phyloP scores from a whole-genome alignment of 1,284 basidiomycete species.

The Ustilago trichophora region DNA sequence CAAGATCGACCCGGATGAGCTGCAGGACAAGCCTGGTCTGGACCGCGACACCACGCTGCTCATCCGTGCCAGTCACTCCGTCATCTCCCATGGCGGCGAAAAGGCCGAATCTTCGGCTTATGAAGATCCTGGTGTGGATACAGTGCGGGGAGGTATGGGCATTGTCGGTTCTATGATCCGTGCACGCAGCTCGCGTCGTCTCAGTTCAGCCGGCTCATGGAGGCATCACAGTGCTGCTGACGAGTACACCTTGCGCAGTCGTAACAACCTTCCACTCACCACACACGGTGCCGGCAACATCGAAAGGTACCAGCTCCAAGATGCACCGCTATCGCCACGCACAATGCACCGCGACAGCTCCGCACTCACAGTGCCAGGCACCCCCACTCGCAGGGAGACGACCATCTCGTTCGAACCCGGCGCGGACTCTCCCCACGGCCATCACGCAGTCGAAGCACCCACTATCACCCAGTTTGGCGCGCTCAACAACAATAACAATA shows the following conservation, averaged over 20 bases:
- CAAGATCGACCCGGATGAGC: constrained; percentile 71
- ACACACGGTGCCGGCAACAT: constrained; percentile 33
- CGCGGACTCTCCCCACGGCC: constrained; percentile 47
- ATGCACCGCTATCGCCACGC: constrained; percentile 49
- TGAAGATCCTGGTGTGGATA: constrained; percentile 65
- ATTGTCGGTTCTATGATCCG: constrained; percentile 64
- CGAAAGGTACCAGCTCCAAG: constrained; percentile 61
- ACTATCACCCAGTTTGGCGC: constrained; percentile 19
- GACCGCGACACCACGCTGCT: constrained; percentile 62
- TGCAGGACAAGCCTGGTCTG: constrained; percentile 56
- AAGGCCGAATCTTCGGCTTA: constrained; percentile 40
- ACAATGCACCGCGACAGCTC: constrained; percentile 8
- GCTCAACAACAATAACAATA: neutral
- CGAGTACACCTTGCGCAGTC: constrained; percentile 39
- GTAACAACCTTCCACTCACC: constrained; percentile 38
- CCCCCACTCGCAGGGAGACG: constrained; percentile 21
- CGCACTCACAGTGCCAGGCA: constrained; percentile 4
- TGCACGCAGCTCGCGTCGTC: constrained; percentile 56
- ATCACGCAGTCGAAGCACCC: constrained; percentile 29
- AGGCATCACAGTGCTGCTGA: constrained; percentile 51
- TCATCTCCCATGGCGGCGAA: constrained; percentile 42
- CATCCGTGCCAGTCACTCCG: constrained; percentile 56
- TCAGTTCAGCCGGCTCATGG: constrained; percentile 42
- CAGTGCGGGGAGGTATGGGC: constrained; percentile 64
- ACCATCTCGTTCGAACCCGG: constrained; percentile 47